Conservation (phyloP, 164 flowering plant genomes). For the Liquidambar formosana region DNA sequence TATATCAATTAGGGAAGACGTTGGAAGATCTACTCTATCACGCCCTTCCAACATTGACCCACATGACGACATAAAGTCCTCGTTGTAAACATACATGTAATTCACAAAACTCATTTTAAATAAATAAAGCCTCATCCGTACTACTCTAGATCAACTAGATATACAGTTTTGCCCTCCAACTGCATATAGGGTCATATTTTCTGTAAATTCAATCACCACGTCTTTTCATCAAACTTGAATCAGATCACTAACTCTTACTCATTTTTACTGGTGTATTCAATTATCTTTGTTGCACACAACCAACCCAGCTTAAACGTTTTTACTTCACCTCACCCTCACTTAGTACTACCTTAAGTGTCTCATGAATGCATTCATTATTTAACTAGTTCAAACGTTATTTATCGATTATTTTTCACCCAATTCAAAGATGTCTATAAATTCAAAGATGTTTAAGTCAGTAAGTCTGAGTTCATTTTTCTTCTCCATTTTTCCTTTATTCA, state of each 20-base stretch:
- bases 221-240: no score
- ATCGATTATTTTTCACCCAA: not conserved
- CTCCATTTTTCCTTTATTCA: not conserved
- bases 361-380: not conserved
- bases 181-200: no score
- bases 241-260: not conserved
- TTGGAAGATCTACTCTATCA: not conserved
- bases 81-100: no score
- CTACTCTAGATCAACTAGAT: no score
- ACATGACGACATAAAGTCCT: not conserved
- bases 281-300: not conserved
- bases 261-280: not conserved
- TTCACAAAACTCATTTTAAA: no score
- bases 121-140: no score
- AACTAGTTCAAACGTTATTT: not conserved
- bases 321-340: no score
- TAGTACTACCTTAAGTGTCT: not conserved
- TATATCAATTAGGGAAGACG: no score
- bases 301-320: no score
- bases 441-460: not conserved
- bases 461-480: not conserved
- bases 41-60: not conserved
- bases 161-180: no score
- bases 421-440: not conserved
- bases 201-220: no score